phyloP scores from a whole-genome alignment of 176 grass and related monocot species.

The Zoysia japonica region DNA sequence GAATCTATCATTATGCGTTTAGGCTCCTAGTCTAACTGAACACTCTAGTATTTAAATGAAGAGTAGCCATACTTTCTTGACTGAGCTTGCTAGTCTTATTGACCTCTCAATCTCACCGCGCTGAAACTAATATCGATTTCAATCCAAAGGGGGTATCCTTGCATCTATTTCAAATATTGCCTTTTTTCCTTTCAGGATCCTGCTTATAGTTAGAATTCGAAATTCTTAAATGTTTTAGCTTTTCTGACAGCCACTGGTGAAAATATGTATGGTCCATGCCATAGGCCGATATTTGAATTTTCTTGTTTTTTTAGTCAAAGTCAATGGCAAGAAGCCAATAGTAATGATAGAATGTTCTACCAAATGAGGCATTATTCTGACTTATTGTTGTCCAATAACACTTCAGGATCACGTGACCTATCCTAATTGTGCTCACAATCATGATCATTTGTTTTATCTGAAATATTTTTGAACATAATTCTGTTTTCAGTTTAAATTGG shows the following conservation, averaged over 20 bases:
- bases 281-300: neutral
- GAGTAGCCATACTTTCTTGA: neutral
- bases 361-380: neutral
- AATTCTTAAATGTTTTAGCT: neutral
- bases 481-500: neutral
- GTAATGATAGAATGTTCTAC: neutral
- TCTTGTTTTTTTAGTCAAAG: neutral
- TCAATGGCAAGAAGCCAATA: constrained; percentile 1
- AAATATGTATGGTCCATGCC: constrained; percentile 1
- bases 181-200: neutral
- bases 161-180: neutral
- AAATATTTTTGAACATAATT: neutral
- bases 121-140: neutral
- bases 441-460: neutral
- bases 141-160: neutral
- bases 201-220: neutral
- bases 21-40: neutral
- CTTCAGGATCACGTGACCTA: neutral
- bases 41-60: neutral
- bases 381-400: neutral
- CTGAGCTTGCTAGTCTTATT: neutral
- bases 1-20: neutral
- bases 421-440: neutral
- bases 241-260: neutral
- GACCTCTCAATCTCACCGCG: neutral